phyloP scores from a whole-genome alignment of 441 rosid genomes.

The Mallotus repandus region DNA sequence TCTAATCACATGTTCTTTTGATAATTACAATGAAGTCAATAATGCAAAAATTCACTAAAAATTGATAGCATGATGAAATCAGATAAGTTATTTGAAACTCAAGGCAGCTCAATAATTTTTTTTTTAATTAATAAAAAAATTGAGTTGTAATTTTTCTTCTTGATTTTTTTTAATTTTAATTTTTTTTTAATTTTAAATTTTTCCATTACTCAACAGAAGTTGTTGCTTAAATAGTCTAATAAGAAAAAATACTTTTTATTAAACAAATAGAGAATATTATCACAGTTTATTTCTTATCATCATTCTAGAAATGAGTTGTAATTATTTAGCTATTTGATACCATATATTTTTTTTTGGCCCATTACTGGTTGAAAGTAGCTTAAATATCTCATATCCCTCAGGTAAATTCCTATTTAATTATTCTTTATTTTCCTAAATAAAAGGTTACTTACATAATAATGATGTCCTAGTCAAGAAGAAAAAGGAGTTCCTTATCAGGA shows the following conservation, averaged over 20 bases:
- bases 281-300: constrained; percentile 2
- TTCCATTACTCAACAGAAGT: constrained; percentile 4
- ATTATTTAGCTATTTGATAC: neutral
- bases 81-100: constrained; percentile 71
- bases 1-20: neutral
- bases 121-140: too few relatives aligned
- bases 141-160: too few relatives aligned
- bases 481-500: too few relatives aligned
- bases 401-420: too few relatives aligned
- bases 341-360: neutral
- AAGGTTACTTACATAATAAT: too few relatives aligned
- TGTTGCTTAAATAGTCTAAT: neutral
- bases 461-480: too few relatives aligned
- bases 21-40: constrained; percentile 27
- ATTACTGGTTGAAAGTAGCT: neutral
- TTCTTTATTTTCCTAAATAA: too few relatives aligned
- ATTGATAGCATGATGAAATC: constrained; percentile 91
- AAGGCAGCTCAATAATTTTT: constrained; percentile 93
- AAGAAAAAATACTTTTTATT: neutral
- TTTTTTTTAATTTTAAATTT: constrained; percentile 36
- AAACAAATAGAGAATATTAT: neutral
- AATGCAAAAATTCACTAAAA: constrained; percentile 83
- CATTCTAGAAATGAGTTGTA: constrained; percentile 4
- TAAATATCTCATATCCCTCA: too few relatives aligned
- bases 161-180: too few relatives aligned